Base-by-base conservation (phyloP, 129 eudicot genomes). In the Flaveria sonorensis region DNA sequence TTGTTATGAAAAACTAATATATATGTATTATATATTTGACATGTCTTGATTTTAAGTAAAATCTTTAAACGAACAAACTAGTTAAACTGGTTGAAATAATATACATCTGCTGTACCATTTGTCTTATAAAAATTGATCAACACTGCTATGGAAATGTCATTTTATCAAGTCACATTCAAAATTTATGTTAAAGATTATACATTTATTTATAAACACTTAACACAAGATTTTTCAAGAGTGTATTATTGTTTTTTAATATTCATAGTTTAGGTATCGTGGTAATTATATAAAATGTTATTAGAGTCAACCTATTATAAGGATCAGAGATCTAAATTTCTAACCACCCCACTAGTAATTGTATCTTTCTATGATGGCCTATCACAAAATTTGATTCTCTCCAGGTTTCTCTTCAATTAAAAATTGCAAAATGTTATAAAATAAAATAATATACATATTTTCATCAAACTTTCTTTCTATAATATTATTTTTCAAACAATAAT, bases 331-430 rank as follows among this genome's bases (percentile, higher is more conserved):
- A 56, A 47, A 50, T 23, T 62, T 62, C 78, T 36, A 79, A 79
- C 83, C 2, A 72, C 78, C 57, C 78, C 77, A 79, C 77, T 79
- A 62, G 64, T 45, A 64, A 16, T 9, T 40, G 48, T 63, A 71
- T 72, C 57, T 71, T 63, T 79, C 56, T 18, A 72, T 63, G 72
- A 51, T 16, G 36, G 15, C 71, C 46, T 48, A 71, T 62, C 32
- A 60, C 4, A 36, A 60, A 4, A 59, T 59, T 59, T 21, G 50
- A 78, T 47, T 28, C n/a, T 32, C 40, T 60, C 52, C 11, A n/a
- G 14, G 5, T 76, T 32, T 15, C 39, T 64, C 24, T 53, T 71
- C 32, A 15, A 45, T 10, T 62, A 16, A 42, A 75, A 74, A 24
- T 62, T 24, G 36, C 71, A 24, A 40, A 10, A 45, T 1, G 39